Base-by-base conservation (phyloP, 2,329 filamentous ascomycete species). In the Ceratocystis papillata region DNA sequence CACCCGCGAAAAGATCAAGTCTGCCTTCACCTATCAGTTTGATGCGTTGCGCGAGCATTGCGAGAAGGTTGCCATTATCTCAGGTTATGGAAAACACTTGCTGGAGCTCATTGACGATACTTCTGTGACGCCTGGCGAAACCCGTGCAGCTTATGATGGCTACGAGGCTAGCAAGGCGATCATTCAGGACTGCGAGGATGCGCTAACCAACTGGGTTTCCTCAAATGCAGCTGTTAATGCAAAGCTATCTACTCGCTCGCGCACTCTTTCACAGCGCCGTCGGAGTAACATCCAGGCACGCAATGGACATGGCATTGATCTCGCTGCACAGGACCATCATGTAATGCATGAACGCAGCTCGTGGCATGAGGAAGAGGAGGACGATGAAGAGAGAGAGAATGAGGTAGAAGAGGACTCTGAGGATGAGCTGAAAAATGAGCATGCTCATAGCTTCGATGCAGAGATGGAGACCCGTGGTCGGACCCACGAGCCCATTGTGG, bases 111-210 rank as follows among this genome's bases (percentile, higher is more conserved):
- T 99, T 70, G 94, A 99, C 74, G 94, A 99, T 75, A 95, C 89
- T 5, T 94, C 94, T 1, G 94, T 99, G 65, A 99, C 94, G 5
- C 94, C 94, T 28, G 94, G 94, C 71, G 94, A 99, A 82, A 97
- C 93, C 22, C 89, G 94, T 70, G 85, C 90, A 64, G 92, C 94
- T 0, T 99, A 99, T 74, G 94, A 99, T 73, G 94, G 94, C 69
- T 99, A 99, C 75, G 94, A 99, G 76, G 92, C 92, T 69, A 96
- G 90, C 83, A 97, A 96, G 79, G 93, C 89, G 70, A 97, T 99
- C 77, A 97, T 99, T 73, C 94, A 99, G 79, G 94, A 99, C 77
- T 99, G 94, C 76, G 94, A 99, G 78, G 92, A 97, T 74, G 84
- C 94, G 1, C 86, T 99, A 68, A 96, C 91, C 75, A 96, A 96